These are phyloP conservation scores for Rutstroemia sp. DNA, from an alignment of 2,329 filamentous ascomycete genomes.

Conservation along the genomic window DNA sequence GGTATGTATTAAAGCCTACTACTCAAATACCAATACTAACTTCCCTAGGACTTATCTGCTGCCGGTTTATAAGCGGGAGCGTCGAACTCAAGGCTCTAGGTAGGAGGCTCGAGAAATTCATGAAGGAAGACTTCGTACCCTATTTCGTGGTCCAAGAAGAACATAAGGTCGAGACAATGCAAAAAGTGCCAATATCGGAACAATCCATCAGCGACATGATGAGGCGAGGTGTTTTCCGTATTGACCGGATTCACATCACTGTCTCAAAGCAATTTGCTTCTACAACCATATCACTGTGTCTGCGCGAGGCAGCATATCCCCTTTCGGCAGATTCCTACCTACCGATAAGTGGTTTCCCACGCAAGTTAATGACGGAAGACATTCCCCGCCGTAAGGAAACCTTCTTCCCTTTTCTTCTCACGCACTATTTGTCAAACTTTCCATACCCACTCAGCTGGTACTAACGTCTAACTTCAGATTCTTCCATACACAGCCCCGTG, in stretches of 20 bases:
- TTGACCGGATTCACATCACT: neutral
- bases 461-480: neutral
- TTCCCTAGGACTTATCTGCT: neutral
- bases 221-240: neutral
- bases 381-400: neutral
- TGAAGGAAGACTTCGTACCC: conserved; percentile 2
- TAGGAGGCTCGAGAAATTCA: neutral
- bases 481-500: neutral
- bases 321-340: neutral
- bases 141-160: conserved; percentile 3
- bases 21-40: neutral
- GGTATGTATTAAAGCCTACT: neutral
- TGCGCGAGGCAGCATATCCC: neutral
- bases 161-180: neutral
- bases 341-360: conserved; percentile 3
- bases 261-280: neutral
- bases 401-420: neutral
- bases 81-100: conserved; percentile 2
- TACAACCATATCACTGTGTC: neutral
- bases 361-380: conserved; percentile 1
- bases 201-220: neutral
- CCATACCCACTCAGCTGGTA: no score
- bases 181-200: conserved; percentile 3
- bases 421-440: no score
- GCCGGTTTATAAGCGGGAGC: neutral